Evolutionary conservation across 345 rosid species (phyloP).

Genomic region (Aethionema arabicum): DNA sequence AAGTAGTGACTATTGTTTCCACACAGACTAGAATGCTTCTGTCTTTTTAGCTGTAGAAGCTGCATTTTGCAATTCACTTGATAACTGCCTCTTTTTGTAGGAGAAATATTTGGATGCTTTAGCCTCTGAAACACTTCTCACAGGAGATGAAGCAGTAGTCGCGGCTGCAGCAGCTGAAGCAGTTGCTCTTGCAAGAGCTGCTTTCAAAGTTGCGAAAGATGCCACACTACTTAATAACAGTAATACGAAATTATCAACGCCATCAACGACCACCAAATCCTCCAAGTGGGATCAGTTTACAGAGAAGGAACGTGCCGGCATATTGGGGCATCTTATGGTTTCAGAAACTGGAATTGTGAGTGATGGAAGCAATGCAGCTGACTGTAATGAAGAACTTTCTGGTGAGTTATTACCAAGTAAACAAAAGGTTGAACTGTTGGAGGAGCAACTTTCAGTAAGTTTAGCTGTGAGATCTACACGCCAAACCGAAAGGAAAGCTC

Average conservation of each 20-base stretch:
- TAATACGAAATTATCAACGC: slow-evolving; percentile 28
- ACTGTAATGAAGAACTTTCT: slow-evolving; percentile 37
- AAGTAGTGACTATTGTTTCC: neutral
- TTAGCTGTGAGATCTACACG: slow-evolving; percentile 72
- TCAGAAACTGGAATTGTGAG: slow-evolving; percentile 40
- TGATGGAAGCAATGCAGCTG: slow-evolving; percentile 32
- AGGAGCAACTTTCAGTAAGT: slow-evolving; percentile 52
- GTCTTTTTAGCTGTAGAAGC: too few species aligned
- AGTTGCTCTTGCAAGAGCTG: slow-evolving; percentile 86
- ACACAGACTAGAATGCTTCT: too few species aligned
- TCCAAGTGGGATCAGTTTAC: slow-evolving; percentile 51
- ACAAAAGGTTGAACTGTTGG: slow-evolving; percentile 56
- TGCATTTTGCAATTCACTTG: neutral
- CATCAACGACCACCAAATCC: slow-evolving; percentile 37
- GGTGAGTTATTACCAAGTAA: slow-evolving; percentile 49
- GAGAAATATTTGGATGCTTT: slow-evolving; percentile 54
- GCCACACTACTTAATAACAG: slow-evolving; percentile 54
- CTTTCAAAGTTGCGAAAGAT: slow-evolving; percentile 81
- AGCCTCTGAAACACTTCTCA: slow-evolving; percentile 69
- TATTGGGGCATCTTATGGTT: slow-evolving; percentile 46
- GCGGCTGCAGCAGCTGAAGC: slow-evolving; percentile 95
- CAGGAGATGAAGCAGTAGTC: slow-evolving; percentile 80
- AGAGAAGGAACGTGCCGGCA: slow-evolving; percentile 57
- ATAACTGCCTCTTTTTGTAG: slow-evolving; percentile 43
- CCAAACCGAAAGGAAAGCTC: slow-evolving; percentile 74